phyloP scores from a whole-genome alignment of 305 asterid genomes.

The Fraxinus dipetala region DNA sequence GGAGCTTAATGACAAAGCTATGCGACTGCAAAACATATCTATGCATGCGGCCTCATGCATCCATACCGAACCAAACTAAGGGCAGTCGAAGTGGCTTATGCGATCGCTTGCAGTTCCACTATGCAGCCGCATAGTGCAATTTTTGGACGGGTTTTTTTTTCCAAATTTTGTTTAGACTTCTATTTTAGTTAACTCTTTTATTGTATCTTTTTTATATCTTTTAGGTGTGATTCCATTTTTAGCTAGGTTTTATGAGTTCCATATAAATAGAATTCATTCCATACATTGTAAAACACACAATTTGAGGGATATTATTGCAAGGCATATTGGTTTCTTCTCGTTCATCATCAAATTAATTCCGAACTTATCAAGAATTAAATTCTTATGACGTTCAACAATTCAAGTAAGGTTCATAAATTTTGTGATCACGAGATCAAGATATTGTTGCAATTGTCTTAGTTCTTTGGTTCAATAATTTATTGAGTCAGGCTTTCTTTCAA shows the following conservation, averaged over 20 bases:
- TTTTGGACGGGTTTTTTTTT: not conserved
- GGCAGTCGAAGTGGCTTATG: not conserved
- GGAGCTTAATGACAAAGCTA: not conserved
- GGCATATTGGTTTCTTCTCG: not conserved
- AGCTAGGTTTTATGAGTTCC: not conserved
- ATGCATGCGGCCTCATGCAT: not conserved
- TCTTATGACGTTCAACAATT: not conserved
- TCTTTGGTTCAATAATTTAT: not conserved
- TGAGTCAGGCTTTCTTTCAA: not conserved
- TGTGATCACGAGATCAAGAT: not conserved
- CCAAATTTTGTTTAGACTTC: not conserved
- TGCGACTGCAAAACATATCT: not conserved
- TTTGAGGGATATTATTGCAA: not conserved
- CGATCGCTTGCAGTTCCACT: too few relatives aligned
- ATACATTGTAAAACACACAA: not conserved
- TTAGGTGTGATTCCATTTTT: not conserved
- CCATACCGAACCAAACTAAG: not conserved
- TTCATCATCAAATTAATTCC: not conserved
- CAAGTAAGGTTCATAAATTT: not conserved
- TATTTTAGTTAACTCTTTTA: too few relatives aligned
- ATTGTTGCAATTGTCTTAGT: not conserved
- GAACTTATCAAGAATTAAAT: not conserved
- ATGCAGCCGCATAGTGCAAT: too few relatives aligned
- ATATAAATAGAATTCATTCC: not conserved
- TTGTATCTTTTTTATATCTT: too few relatives aligned